Evolutionary conservation across 805 yeast species (phyloP).

Genomic region (Yarrowia sp.): DNA sequence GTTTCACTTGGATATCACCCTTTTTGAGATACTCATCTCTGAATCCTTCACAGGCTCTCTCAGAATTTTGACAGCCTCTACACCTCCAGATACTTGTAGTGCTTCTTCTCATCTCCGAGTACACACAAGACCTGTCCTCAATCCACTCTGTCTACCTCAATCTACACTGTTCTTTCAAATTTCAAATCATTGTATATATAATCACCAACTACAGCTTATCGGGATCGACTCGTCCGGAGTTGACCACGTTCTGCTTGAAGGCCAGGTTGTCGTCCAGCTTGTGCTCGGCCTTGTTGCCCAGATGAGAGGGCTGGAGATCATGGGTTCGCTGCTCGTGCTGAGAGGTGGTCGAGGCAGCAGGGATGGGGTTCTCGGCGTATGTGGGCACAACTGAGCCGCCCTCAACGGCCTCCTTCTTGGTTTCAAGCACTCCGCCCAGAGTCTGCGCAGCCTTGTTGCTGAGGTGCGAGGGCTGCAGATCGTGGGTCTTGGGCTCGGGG

Average conservation of each 20-base stretch:
- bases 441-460: slow-evolving; percentile 1
- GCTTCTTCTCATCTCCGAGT: no score
- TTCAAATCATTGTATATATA: neutral
- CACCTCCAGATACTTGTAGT: no score
- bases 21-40: no score
- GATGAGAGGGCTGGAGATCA: slow-evolving; percentile 24
- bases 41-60: no score
- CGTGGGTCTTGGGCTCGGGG: slow-evolving; percentile 11
- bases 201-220: neutral
- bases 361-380: slow-evolving; percentile 19
- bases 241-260: slow-evolving; percentile 25
- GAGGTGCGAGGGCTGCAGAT: slow-evolving; percentile 21
- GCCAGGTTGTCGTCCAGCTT: slow-evolving; percentile 15
- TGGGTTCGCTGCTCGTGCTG: slow-evolving; percentile 9
- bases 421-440: slow-evolving; percentile 71
- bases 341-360: slow-evolving; percentile 10
- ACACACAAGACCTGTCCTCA: no score
- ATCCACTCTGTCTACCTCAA: no score
- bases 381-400: slow-evolving; percentile 51
- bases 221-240: slow-evolving; percentile 2
- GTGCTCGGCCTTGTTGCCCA: slow-evolving; percentile 16
- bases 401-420: slow-evolving; percentile 84
- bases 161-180: no score
- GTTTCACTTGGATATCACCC: no score
- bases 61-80: no score